Percentiles rank a stretch among this genome's conserved stretches.
These are phyloP conservation scores for Chimonanthus praecox DNA, from an alignment of 164 flowering plant genomes.

Conservation along the genomic window DNA sequence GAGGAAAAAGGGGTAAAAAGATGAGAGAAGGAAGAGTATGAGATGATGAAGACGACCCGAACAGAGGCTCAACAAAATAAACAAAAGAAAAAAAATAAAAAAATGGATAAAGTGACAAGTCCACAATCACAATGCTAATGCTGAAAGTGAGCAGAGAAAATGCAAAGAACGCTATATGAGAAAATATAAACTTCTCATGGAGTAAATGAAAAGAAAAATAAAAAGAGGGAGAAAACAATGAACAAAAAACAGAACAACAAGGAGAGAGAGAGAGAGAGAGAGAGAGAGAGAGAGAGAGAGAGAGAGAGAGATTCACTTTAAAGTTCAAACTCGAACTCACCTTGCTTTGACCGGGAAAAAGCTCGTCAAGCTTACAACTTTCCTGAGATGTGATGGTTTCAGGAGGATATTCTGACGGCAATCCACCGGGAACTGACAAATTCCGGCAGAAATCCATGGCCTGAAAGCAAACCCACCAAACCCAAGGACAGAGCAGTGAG, in stretches of 20 bases:
- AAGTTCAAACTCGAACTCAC: constrained; percentile 14
- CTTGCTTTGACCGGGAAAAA: constrained; percentile 33
- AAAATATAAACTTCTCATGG: neutral
- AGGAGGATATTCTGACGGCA: constrained; percentile 25
- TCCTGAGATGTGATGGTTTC: constrained; percentile 22
- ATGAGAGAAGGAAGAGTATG: neutral
- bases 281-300: too few species aligned
- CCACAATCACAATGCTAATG: neutral
- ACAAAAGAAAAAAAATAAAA: too few species aligned
- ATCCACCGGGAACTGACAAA: constrained; percentile 30
- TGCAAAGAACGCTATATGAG: neutral
- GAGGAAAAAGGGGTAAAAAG: too few species aligned
- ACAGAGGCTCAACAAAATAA: too few species aligned
- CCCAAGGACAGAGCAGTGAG: neutral
- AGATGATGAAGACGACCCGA: neutral
- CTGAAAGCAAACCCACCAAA: neutral
- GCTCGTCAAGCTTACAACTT: constrained; percentile 35
- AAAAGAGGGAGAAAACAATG: neutral
- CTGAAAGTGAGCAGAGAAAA: neutral
- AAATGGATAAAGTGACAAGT: neutral
- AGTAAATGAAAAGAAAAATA: neutral
- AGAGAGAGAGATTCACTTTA: too few species aligned
- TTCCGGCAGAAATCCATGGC: constrained; percentile 43
- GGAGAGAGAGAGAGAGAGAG: neutral
- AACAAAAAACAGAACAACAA: neutral